Evolutionary conservation across 495 filamentous ascomycete genomes (phyloP).

Genomic region (Wilcoxina mikolae): DNA sequence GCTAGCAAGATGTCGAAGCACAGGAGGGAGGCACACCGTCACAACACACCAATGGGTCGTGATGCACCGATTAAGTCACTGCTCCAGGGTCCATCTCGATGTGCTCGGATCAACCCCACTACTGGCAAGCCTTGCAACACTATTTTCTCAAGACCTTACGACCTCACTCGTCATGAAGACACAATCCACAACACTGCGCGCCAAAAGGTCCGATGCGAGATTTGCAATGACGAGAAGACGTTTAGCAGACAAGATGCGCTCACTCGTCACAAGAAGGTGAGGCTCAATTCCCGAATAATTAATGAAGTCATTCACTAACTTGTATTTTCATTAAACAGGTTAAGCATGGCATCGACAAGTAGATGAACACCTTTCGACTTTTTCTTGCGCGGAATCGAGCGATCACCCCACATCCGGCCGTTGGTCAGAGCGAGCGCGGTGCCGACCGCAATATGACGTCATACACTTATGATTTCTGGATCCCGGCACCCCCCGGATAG

Average conservation of each 20-base stretch:
- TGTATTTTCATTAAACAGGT: neutral
- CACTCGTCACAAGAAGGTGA: constrained; percentile 62
- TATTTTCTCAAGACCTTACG: constrained; percentile 92
- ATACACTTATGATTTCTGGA: no score
- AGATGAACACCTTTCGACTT: no score
- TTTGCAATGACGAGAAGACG: constrained; percentile 95
- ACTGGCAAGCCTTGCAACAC: constrained; percentile 95
- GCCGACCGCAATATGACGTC: no score
- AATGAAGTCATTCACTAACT: neutral
- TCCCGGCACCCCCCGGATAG: no score
- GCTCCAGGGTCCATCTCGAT: constrained; percentile 79
- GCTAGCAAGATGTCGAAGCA: constrained; percentile 81
- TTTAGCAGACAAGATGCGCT: constrained; percentile 86
- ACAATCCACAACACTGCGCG: constrained; percentile 92
- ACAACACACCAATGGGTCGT: constrained; percentile 32
- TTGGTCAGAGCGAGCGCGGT: no score
- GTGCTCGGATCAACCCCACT: constrained; percentile 83
- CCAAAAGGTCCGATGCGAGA: constrained; percentile 85
- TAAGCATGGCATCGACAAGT: constrained; percentile 1
- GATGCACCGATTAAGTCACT: constrained; percentile 44
- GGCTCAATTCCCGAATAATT: neutral
- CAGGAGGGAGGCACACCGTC: constrained; percentile 84
- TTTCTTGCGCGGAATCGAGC: no score
- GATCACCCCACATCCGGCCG: no score
- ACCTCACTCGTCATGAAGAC: constrained; percentile 91